A percentile compares a stretch with the other conserved stretches of the same genome.
Conservation (phyloP, 2,329 filamentous ascomycete species). For the Scedosporium boydii region DNA sequence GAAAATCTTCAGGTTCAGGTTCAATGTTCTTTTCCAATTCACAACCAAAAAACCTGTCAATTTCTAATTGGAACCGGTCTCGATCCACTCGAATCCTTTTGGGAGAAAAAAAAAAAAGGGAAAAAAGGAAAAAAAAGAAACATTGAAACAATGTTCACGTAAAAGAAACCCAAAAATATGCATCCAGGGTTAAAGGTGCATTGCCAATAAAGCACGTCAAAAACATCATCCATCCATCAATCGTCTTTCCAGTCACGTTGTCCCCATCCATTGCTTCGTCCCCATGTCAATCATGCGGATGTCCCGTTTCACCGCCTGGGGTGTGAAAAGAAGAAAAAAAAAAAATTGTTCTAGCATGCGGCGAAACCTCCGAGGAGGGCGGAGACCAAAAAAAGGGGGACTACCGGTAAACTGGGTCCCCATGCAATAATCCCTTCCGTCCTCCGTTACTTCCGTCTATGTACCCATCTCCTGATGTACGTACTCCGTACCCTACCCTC, state of each 20-base stretch:
- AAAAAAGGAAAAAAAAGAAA: neutral
- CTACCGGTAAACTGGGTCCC: neutral
- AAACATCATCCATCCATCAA: slow-evolving; percentile 1
- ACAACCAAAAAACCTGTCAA: neutral
- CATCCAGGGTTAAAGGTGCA: neutral
- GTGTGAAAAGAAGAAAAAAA: neutral
- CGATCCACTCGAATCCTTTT: neutral
- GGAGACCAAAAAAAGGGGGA: neutral
- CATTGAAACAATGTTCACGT: neutral
- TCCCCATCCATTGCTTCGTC: neutral
- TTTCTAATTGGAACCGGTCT: neutral
- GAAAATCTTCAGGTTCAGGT: neutral
- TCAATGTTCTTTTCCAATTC: neutral
- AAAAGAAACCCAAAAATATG: neutral
- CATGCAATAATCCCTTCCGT: neutral
- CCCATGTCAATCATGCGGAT: slow-evolving; percentile 1
- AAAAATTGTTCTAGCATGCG: neutral
- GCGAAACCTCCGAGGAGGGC: neutral
- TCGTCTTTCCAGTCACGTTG: slow-evolving; percentile 1
- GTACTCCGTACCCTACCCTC: neutral
- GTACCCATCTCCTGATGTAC: neutral
- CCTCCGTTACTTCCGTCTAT: neutral
- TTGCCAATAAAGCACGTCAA: slow-evolving; percentile 1
- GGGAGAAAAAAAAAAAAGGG: neutral
- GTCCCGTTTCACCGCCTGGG: neutral